Conservation (phyloP, 2,329 filamentous ascomycete species). For the Fusarium pseudoanthophilum region DNA sequence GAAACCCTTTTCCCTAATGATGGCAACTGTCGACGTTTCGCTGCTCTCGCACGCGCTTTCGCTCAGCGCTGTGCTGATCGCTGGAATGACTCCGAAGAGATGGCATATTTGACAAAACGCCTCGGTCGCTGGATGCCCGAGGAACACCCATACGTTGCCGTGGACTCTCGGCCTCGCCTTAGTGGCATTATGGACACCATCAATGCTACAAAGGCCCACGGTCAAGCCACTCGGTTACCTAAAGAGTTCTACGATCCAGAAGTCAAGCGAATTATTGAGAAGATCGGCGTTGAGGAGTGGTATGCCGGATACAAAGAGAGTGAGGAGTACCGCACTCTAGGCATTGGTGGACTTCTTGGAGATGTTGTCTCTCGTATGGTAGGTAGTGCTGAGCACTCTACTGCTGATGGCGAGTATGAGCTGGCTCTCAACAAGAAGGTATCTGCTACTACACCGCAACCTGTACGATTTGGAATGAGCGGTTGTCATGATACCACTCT, state of each 20-base stretch:
- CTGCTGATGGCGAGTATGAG: constrained; percentile 65
- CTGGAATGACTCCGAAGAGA: constrained; percentile 82
- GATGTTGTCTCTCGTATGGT: constrained; percentile 85
- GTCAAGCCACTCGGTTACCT: constrained; percentile 78
- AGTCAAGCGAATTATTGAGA: constrained; percentile 74
- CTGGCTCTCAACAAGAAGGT: constrained; percentile 50
- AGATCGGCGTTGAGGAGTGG: constrained; percentile 91
- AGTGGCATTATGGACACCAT: constrained; percentile 95
- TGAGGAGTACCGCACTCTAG: constrained; percentile 86
- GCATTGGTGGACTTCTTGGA: constrained; percentile 85
- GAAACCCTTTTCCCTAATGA: constrained; percentile 87
- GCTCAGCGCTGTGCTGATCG: constrained; percentile 75
- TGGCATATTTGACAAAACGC: constrained; percentile 82
- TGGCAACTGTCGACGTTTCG: constrained; percentile 76
- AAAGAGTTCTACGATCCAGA: constrained; percentile 87
- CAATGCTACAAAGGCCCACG: constrained; percentile 86
- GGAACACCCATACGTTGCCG: constrained; percentile 73
- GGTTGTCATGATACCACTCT: constrained; percentile 96
- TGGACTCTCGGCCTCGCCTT: constrained; percentile 85
- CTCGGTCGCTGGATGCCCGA: constrained; percentile 89
- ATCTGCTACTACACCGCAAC: constrained; percentile 48
- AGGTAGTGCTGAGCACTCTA: constrained; percentile 66
- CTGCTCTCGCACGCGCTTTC: constrained; percentile 75
- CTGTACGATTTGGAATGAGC: constrained; percentile 79
- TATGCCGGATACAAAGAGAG: constrained; percentile 87